Conservation (phyloP, 352 stramenopile genomes). For the Phytopythium sindhum region DNA sequence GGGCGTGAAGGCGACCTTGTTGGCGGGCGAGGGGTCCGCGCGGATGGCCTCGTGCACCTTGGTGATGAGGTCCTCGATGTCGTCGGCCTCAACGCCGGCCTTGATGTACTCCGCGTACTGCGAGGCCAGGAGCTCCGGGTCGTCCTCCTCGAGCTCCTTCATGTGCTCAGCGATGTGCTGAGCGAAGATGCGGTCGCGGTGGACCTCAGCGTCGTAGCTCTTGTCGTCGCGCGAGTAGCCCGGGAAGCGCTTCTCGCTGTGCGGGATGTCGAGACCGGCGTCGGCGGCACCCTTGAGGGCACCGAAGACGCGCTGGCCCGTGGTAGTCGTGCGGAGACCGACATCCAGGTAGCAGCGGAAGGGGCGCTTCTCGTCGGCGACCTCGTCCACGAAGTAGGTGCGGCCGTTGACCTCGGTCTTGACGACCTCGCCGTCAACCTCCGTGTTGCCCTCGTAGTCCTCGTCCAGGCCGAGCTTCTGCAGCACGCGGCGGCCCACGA, state of each 20-base stretch:
- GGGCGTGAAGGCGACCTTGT: conserved; percentile 90
- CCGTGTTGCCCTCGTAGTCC: conserved; percentile 96
- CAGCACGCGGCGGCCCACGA: conserved; percentile 94
- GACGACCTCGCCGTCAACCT: conserved; percentile 95
- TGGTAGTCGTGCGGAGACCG: conserved; percentile 96
- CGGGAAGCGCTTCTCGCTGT: conserved; percentile 99
- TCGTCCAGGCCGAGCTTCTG: conserved; percentile 98
- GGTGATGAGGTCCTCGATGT: conserved; percentile 90
- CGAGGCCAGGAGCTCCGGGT: conserved; percentile 97
- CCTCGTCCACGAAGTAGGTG: conserved; percentile 99
- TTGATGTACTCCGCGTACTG: conserved; percentile 97
- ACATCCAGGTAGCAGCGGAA: conserved; percentile 98
- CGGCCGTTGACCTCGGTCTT: conserved; percentile 94
- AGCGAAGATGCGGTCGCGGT: conserved; percentile 98
- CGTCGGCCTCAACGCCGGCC: conserved; percentile 91
- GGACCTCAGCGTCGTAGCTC: conserved; percentile 97
- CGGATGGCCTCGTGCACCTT: conserved; percentile 97
- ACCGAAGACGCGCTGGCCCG: conserved; percentile 98
- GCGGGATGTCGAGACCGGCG: conserved; percentile 98
- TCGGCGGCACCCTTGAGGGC: conserved; percentile 98
- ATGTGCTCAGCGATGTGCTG: conserved; percentile 99
- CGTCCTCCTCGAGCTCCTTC: conserved; percentile 99
- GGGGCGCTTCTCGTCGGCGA: conserved; percentile 97
- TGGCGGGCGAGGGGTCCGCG: conserved; percentile 91
- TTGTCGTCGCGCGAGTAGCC: conserved; percentile 99